Base-by-base conservation (phyloP, 1,139 yeast species). In the Casaregolazyma suthepensis region DNA sequence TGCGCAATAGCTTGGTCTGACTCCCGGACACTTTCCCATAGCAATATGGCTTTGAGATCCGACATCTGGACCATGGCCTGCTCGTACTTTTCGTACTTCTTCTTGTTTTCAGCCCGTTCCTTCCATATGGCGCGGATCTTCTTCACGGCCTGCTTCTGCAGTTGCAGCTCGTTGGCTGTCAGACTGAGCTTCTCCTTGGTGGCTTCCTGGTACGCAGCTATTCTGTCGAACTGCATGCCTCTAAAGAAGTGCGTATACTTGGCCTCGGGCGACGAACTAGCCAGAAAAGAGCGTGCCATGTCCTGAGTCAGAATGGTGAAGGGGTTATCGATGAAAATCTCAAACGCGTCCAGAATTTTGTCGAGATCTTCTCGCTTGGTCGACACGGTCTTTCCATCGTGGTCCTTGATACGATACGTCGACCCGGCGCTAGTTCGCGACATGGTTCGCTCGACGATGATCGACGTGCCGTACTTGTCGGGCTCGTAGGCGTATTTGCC, bases 271-370 rank as follows among this genome's bases (percentile, higher is more conserved):
- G 56, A 52, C 5, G 59, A 54, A 17, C 63, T 52, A 7, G 61
- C 55, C 54, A 94, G 73, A 65, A 94, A 93, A 22, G 93, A 87
- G 60, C 96, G 79, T 1, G 99, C 99, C 57, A 85, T 87, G 63
- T 94, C 98, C 67, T 94, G 99, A 0, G 96, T 88, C 51, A 94
- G 74, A 62, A 94, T 87, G 1, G 96, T 89, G 79, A 94, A 81
- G 6, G 98, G 98, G 63, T 94, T 94, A 62, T 86, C 94, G 19
- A 93, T 85, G 2, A 90, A 83, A 48, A 93, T 84, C 46, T 86
- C 82, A 65, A 86, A 89, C 57, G 77, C 79, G 58, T 80, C 82
- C 45, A 90, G 70, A 9, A 93, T 84, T 12, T 79, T 80, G 58
- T 83, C 89, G 40, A 93, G 71, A 6, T 82, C 86, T 22, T 78